Evolutionary conservation across 169 alveolate species (phyloP).

Genomic region (Eimeria maxima): DNA sequence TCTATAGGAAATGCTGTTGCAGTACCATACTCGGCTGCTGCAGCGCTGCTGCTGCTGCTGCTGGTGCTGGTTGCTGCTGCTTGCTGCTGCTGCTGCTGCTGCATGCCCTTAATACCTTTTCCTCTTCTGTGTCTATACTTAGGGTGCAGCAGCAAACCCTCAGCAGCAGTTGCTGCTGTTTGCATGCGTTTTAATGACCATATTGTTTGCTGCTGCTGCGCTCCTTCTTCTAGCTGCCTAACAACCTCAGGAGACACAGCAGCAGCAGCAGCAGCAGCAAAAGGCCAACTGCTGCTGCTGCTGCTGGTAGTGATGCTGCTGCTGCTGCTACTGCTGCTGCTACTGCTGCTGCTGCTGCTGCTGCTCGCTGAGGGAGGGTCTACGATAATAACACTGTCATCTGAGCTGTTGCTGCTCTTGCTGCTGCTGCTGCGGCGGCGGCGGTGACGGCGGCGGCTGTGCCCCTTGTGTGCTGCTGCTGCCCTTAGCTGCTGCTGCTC

Average conservation of each 20-base stretch:
- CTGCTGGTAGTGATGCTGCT: neutral
- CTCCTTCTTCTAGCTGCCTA: neutral
- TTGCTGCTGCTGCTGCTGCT: slow-evolving; percentile 1
- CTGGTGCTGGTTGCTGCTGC: slow-evolving; percentile 3
- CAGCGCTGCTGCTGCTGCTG: slow-evolving; percentile 59
- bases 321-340: neutral
- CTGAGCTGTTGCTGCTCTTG: slow-evolving; percentile 21
- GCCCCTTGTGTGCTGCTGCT: neutral
- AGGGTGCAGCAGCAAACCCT: neutral
- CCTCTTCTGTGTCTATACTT: neutral
- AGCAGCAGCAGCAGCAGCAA: slow-evolving; percentile 14
- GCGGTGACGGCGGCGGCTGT: slow-evolving; percentile 22
- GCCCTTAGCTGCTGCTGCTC: slow-evolving; percentile 23
- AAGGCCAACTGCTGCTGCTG: slow-evolving; percentile 39
- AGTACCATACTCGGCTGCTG: slow-evolving; percentile 27
- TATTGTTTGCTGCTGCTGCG: slow-evolving; percentile 26
- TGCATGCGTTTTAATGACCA: slow-evolving; percentile 29
- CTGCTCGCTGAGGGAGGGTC: slow-evolving; percentile 23
- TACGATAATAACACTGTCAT: neutral
- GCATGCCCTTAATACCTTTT: neutral
- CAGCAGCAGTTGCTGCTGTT: slow-evolving; percentile 31
- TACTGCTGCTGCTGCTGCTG: slow-evolving; percentile 15
- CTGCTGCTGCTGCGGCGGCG: neutral
- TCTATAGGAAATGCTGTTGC: slow-evolving; percentile 56
- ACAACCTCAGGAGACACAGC: neutral